These are phyloP conservation scores for Pleurotus djamor DNA, from an alignment of 768 basidiomycete genomes.

Conservation along the genomic window DNA sequence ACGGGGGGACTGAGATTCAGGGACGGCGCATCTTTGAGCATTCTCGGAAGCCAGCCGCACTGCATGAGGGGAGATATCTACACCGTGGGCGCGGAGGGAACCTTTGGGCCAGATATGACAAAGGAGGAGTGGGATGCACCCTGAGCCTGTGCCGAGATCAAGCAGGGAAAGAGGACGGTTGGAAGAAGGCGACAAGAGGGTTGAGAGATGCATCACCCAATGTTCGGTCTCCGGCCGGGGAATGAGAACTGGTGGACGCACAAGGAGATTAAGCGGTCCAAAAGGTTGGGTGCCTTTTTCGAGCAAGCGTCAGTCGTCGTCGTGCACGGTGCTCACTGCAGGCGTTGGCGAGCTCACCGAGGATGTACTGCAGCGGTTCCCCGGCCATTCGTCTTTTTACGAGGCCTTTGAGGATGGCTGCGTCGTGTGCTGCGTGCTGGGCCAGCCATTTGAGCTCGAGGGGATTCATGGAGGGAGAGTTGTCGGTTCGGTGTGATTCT, in stretches of 20 bases:
- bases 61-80: constrained; percentile 71
- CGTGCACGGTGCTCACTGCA: constrained; percentile 9
- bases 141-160: constrained; percentile 93
- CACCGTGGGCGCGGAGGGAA: constrained; percentile 51
- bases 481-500: constrained; percentile 2
- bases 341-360: constrained; percentile 49
- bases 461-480: constrained; percentile 13
- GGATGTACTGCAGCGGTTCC: constrained; percentile 89
- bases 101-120: constrained; percentile 61
- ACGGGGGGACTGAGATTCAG: constrained; percentile 19
- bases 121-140: constrained; percentile 88
- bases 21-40: constrained; percentile 37
- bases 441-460: constrained; percentile 45
- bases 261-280: constrained; percentile 73
- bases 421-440: constrained; percentile 10
- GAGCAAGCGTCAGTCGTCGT: too few species aligned
- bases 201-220: constrained; percentile 66
- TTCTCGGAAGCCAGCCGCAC: constrained; percentile 48
- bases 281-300: constrained; percentile 79
- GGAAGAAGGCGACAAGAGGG: constrained; percentile 33
- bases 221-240: constrained; percentile 95
- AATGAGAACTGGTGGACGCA: constrained; percentile 82
- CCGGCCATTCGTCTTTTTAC: constrained; percentile 59
- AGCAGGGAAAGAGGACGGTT: constrained; percentile 47
- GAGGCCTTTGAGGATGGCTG: constrained; percentile 46